A percentile compares a stretch with the other conserved stretches of the same genome.
phyloP scores from a whole-genome alignment of 495 filamentous ascomycete species.

The Echria macrotheca region DNA sequence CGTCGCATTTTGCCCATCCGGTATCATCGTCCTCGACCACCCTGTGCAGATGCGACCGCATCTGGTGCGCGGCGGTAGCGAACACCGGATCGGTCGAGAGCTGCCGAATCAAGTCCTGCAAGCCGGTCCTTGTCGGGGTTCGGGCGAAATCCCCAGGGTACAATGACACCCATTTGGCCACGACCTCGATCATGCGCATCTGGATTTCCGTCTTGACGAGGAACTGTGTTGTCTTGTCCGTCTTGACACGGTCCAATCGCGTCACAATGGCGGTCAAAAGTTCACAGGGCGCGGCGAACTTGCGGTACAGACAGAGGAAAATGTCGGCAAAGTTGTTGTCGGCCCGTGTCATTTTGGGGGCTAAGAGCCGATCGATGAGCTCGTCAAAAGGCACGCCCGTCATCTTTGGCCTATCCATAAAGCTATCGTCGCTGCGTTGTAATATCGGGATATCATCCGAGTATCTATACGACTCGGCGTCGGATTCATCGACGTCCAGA shows the following conservation, averaged over 20 bases:
- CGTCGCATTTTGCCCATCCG: constrained; percentile 68
- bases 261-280: constrained; percentile 68
- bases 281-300: constrained; percentile 76
- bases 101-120: constrained; percentile 65
- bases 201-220: constrained; percentile 73
- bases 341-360: constrained; percentile 72
- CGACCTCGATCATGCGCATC: constrained; percentile 71
- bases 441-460: constrained; percentile 58
- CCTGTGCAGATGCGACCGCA: constrained; percentile 60
- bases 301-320: constrained; percentile 92
- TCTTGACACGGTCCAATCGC: constrained; percentile 65
- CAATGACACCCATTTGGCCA: constrained; percentile 82
- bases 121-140: constrained; percentile 61
- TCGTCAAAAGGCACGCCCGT: constrained; percentile 75
- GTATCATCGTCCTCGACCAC: constrained; percentile 75
- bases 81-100: constrained; percentile 69
- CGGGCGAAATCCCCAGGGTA: constrained; percentile 92
- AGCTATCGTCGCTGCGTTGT: constrained; percentile 47
- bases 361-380: constrained; percentile 78
- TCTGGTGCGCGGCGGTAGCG: constrained; percentile 76
- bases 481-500: constrained; percentile 56
- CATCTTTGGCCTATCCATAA: constrained; percentile 46
- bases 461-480: constrained; percentile 47
- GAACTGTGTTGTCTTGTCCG: constrained; percentile 53
- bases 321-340: constrained; percentile 80